Conservation (phyloP, 441 rosid species). For the Gossypium davidsonii region DNA sequence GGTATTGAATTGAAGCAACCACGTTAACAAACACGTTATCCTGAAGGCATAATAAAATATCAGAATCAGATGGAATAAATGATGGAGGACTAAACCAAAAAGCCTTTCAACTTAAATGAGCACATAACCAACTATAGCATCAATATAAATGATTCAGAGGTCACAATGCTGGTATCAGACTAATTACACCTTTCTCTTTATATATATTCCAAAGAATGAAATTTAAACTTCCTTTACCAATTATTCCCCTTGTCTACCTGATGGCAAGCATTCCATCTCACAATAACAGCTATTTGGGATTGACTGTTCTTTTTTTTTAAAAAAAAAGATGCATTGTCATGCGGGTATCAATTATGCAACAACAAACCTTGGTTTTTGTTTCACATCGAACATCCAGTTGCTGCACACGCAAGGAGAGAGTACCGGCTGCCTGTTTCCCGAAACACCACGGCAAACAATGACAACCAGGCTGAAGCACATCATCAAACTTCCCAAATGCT, state of each 20-base stretch:
- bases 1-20: constrained; percentile 63
- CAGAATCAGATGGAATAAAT: neutral
- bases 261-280: neutral
- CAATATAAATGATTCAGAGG: neutral
- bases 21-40: constrained; percentile 68
- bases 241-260: neutral
- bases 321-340: neutral
- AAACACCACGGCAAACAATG: constrained; percentile 78
- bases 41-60: constrained; percentile 23
- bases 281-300: neutral
- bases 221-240: neutral
- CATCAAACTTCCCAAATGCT: constrained; percentile 72
- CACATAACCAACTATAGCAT: constrained; percentile 3
- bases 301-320: neutral
- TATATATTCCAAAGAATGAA: neutral
- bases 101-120: neutral
- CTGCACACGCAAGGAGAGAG: constrained; percentile 65
- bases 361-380: constrained; percentile 68
- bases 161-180: neutral
- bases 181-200: neutral
- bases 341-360: constrained; percentile 1
- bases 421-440: constrained; percentile 67
- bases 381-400: constrained; percentile 65
- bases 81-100: neutral
- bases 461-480: constrained; percentile 77